Percentiles rank a stretch among this genome's conserved stretches.
Evolutionary conservation across 2,329 filamentous ascomycete species (phyloP).

Genomic region (Aciculosporium take): DNA sequence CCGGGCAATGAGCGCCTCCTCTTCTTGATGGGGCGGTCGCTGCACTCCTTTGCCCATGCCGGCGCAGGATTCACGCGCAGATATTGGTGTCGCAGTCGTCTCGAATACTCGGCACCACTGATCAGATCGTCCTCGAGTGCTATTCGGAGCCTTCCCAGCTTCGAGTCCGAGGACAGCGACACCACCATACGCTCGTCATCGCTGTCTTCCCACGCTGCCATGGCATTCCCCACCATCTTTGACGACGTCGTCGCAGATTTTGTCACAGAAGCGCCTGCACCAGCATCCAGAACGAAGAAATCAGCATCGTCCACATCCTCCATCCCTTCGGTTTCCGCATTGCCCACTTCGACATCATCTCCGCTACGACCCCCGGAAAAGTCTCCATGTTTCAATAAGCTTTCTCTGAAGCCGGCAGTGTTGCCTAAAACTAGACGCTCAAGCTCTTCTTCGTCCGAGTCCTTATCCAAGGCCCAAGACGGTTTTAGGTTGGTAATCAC

Average conservation of each 20-base stretch:
- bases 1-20: constrained; percentile 37
- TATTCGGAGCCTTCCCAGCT: constrained; percentile 69
- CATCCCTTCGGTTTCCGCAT: constrained; percentile 36
- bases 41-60: constrained; percentile 41
- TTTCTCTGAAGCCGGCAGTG: constrained; percentile 63
- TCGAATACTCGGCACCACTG: constrained; percentile 72
- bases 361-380: constrained; percentile 23
- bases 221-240: constrained; percentile 19
- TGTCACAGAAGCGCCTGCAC: constrained; percentile 23
- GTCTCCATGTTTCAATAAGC: constrained; percentile 40
- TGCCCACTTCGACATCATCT: constrained; percentile 22
- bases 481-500: constrained; percentile 14
- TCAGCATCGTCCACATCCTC: constrained; percentile 60
- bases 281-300: constrained; percentile 72
- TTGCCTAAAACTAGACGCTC: constrained; percentile 84
- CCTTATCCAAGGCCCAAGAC: constrained; percentile 43
- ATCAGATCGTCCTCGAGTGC: constrained; percentile 77
- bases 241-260: constrained; percentile 14
- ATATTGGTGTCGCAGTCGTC: constrained; percentile 66
- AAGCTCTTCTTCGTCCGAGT: constrained; percentile 70
- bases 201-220: constrained; percentile 79
- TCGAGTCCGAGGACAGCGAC: constrained; percentile 57
- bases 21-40: constrained; percentile 35
- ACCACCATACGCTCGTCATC: constrained; percentile 81
- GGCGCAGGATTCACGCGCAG: constrained; percentile 45